phyloP scores from a whole-genome alignment of 2,329 filamentous ascomycete species.

The Alternaria solani region DNA sequence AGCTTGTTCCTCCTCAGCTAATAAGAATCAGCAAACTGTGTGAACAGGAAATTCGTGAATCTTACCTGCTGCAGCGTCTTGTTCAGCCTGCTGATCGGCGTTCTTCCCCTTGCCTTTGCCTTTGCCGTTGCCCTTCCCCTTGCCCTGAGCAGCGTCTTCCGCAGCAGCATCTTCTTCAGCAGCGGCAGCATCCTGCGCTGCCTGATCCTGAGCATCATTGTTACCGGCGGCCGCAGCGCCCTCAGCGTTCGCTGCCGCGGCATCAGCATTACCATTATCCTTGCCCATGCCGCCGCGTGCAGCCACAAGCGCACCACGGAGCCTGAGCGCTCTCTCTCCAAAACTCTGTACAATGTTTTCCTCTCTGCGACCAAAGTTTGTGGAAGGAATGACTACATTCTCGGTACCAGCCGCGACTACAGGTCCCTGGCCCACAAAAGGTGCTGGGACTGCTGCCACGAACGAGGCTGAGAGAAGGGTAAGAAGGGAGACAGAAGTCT shows the following conservation, averaged over 20 bases:
- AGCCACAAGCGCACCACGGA: constrained; percentile 37
- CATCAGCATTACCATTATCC: constrained; percentile 17
- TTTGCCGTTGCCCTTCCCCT: constrained; percentile 17
- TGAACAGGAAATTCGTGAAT: not conserved
- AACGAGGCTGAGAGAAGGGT: constrained; percentile 46
- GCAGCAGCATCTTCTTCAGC: constrained; percentile 4
- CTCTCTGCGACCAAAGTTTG: constrained; percentile 34
- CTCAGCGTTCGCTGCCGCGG: constrained; percentile 6
- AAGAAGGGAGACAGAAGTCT: constrained; percentile 43
- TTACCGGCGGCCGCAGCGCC: constrained; percentile 9
- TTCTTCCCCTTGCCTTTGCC: constrained; percentile 17
- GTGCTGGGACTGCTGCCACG: constrained; percentile 43
- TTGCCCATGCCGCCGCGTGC: constrained; percentile 24
- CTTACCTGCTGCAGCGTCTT: constrained; percentile 11
- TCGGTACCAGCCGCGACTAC: constrained; percentile 35
- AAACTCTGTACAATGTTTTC: constrained; percentile 31
- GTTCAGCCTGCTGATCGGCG: constrained; percentile 8
- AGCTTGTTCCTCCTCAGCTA: constrained; percentile 17
- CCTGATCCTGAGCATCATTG: constrained; percentile 15
- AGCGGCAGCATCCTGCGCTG: constrained; percentile 15
- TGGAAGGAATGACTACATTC: constrained; percentile 31
- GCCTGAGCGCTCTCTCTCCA: constrained; percentile 35
- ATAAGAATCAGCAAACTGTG: not conserved
- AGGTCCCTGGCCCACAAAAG: constrained; percentile 41
- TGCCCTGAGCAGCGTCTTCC: constrained; percentile 12